Conservation (phyloP, 2,329 filamentous ascomycete species). For the Tolypocladium inflatum region DNA sequence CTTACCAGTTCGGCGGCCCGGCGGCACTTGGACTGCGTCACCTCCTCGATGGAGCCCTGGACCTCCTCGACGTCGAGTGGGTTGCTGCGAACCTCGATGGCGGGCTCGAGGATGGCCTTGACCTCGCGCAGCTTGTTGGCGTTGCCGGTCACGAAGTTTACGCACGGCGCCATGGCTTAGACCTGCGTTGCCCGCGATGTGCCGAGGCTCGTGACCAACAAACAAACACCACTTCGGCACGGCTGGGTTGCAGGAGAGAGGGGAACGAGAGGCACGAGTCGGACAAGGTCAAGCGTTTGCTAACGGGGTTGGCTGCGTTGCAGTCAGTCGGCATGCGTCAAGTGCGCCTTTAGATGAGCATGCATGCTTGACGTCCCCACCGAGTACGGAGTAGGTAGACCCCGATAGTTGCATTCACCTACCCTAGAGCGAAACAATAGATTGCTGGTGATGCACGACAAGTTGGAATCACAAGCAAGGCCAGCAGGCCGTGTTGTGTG, state of each 20-base stretch:
- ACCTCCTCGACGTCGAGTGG: slow-evolving; percentile 78
- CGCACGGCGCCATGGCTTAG: slow-evolving; percentile 28
- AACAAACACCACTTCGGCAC: too few species aligned
- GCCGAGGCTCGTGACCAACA: neutral
- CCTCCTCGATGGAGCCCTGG: slow-evolving; percentile 86
- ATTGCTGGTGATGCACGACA: neutral
- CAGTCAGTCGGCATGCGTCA: too few species aligned
- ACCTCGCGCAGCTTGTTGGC: slow-evolving; percentile 89
- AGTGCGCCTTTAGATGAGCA: too few species aligned
- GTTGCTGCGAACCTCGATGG: slow-evolving; percentile 65
- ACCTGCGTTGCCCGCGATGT: neutral
- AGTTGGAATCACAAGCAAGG: neutral
- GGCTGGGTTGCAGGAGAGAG: too few species aligned
- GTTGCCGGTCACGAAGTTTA: slow-evolving; percentile 97
- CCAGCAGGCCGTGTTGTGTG: neutral
- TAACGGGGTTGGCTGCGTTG: too few species aligned
- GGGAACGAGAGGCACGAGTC: too few species aligned
- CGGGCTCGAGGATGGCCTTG: slow-evolving; percentile 69
- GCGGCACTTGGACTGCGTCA: slow-evolving; percentile 79
- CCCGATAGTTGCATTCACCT: neutral
- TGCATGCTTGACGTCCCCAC: neutral
- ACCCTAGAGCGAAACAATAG: neutral
- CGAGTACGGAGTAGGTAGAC: neutral
- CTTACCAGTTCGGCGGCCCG: slow-evolving; percentile 67
- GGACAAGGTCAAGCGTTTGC: too few species aligned